phyloP scores from a whole-genome alignment of 352 stramenopile genomes.

The Saprolegnia parasitica region DNA sequence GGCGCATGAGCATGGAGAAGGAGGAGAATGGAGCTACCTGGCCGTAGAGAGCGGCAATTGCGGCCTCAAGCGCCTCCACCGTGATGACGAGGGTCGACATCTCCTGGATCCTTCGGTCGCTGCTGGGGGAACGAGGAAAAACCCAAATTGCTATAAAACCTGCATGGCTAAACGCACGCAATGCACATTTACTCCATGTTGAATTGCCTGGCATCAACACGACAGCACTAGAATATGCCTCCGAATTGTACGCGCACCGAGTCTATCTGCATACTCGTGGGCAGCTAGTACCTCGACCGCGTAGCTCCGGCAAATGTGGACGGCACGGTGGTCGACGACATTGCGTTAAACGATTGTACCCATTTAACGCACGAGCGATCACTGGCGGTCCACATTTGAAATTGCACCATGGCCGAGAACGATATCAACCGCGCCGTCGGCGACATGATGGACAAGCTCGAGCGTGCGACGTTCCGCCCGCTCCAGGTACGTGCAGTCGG shows the following conservation, averaged over 20 bases:
- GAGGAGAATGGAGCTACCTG: background rate
- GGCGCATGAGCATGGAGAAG: background rate
- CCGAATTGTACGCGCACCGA: too few species aligned
- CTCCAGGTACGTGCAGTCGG: slow-evolving; percentile 45
- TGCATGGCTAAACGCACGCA: background rate
- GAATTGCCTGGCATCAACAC: too few species aligned
- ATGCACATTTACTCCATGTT: background rate
- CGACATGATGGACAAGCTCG: slow-evolving; percentile 81
- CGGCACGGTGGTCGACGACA: background rate
- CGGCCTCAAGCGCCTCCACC: slow-evolving; percentile 21
- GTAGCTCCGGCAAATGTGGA: background rate
- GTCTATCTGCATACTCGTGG: too few species aligned
- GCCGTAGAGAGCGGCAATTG: slow-evolving; percentile 26
- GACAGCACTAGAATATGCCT: too few species aligned
- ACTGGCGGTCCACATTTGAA: background rate
- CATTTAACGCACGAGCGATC: background rate
- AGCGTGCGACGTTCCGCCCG: slow-evolving; percentile 63
- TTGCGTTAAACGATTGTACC: background rate
- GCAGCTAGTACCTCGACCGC: background rate
- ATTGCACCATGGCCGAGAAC: slow-evolving; percentile 48
- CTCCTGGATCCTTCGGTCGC: background rate
- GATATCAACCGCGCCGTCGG: slow-evolving; percentile 78
- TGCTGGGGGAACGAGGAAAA: background rate
- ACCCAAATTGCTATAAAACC: slow-evolving; percentile 1
- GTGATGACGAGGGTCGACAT: slow-evolving; percentile 14